Evolutionary conservation across 2,329 filamentous ascomycete species (phyloP).

Genomic region (Ophiostoma pallidulum): DNA sequence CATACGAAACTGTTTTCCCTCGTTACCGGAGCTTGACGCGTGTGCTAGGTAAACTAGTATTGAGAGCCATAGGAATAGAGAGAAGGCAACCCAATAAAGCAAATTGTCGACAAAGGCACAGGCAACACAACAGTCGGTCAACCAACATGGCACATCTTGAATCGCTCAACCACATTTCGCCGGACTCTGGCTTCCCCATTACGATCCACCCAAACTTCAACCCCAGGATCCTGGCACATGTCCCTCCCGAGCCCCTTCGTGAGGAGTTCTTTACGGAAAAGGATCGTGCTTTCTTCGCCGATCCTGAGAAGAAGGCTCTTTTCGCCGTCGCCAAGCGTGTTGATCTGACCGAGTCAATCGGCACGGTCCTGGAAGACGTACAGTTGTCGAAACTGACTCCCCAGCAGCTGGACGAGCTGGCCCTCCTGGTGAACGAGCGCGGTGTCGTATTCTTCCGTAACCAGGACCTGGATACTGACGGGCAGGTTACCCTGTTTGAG

Average conservation of each 20-base stretch:
- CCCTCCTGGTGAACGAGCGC: conserved; percentile 35
- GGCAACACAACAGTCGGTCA: background rate
- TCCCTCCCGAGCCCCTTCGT: conserved; percentile 30
- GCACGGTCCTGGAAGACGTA: conserved; percentile 27
- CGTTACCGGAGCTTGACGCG: no score
- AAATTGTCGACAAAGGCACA: background rate
- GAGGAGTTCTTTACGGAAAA: conserved; percentile 23
- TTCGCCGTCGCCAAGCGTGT: conserved; percentile 28
- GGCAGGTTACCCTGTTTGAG: conserved; percentile 35
- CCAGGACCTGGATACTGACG: conserved; percentile 36
- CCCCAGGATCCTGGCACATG: conserved; percentile 32
- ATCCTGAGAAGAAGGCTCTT: conserved; percentile 35
- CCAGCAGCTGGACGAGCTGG: conserved; percentile 41
- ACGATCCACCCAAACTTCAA: conserved; percentile 39
- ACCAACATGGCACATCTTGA: conserved; percentile 29
- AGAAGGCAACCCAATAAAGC: background rate
- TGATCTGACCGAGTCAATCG: conserved; percentile 36
- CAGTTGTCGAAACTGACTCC: conserved; percentile 36
- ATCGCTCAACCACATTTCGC: conserved; percentile 37
- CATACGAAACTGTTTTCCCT: no score
- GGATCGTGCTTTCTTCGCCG: conserved; percentile 33
- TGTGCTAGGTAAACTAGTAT: no score
- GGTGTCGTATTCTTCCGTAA: conserved; percentile 40
- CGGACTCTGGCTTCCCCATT: conserved; percentile 38
- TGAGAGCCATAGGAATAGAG: no score